Evolutionary conservation across 371 early-diverging fungal genomes (phyloP).

Genomic region (Apophysomyces variabilis): DNA sequence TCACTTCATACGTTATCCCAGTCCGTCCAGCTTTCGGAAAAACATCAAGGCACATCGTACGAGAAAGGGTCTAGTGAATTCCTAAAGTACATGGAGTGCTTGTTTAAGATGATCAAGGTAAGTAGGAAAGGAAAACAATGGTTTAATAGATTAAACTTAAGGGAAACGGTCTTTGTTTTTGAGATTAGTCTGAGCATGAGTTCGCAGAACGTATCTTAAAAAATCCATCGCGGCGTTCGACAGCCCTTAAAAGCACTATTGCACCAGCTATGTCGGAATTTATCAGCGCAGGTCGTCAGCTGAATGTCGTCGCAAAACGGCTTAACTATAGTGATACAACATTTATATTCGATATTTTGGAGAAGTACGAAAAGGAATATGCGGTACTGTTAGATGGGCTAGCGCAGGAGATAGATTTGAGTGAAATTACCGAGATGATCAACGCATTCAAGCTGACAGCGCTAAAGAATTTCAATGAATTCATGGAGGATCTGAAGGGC

Average conservation of each 20-base stretch:
- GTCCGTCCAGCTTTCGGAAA: slow-evolving; percentile 49
- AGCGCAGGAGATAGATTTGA: slow-evolving; percentile 29
- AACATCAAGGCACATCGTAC: slow-evolving; percentile 66
- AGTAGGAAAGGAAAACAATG: slow-evolving; percentile 1
- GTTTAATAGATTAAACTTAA: too few species aligned
- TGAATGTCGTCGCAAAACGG: slow-evolving; percentile 66
- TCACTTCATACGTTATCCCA: slow-evolving; percentile 64
- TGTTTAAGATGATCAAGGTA: slow-evolving; percentile 66
- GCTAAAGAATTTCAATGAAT: slow-evolving; percentile 69
- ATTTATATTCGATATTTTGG: slow-evolving; percentile 81
- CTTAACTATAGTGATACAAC: slow-evolving; percentile 72
- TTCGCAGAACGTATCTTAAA: slow-evolving; percentile 68
- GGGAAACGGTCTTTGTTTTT: neutral
- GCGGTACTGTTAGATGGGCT: slow-evolving; percentile 25
- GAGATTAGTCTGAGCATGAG: slow-evolving; percentile 63
- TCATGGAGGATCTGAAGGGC: slow-evolving; percentile 71
- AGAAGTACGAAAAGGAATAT: slow-evolving; percentile 53
- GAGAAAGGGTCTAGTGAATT: slow-evolving; percentile 70
- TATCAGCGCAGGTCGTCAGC: slow-evolving; percentile 66
- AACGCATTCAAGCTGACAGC: slow-evolving; percentile 60
- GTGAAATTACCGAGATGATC: slow-evolving; percentile 59
- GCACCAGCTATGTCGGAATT: slow-evolving; percentile 63
- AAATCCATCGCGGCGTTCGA: slow-evolving; percentile 55
- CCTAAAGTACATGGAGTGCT: slow-evolving; percentile 62
- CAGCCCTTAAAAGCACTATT: slow-evolving; percentile 61